Percentiles rank a stretch among this genome's conserved stretches.
Conservation (phyloP, 305 asterid genomes). For the Rubia peregrina region DNA sequence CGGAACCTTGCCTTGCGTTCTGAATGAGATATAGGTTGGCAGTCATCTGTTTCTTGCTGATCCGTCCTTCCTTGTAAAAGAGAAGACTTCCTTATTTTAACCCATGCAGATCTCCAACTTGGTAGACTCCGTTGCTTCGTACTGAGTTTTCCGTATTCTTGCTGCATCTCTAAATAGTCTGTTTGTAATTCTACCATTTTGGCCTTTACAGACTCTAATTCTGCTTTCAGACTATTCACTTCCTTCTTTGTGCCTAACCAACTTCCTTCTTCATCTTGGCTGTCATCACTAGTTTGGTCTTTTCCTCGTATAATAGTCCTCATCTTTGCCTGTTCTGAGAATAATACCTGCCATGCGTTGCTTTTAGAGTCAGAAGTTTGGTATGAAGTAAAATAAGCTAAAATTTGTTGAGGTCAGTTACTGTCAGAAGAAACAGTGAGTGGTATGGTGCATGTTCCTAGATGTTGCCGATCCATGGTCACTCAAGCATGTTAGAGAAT, state of each 20-base stretch:
- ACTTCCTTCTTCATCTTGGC: conserved; percentile 38
- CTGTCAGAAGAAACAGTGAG: no score
- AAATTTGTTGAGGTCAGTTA: no score
- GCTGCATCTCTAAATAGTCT: conserved; percentile 52
- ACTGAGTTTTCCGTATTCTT: conserved; percentile 39
- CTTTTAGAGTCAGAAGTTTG: conserved; percentile 20
- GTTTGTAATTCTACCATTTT: conserved; percentile 55
- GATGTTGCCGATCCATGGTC: not conserved
- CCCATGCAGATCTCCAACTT: conserved; percentile 32
- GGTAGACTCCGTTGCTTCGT: conserved; percentile 33
- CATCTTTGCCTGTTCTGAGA: conserved; percentile 69
- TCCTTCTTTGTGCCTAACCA: conserved; percentile 51
- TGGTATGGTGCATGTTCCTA: not conserved
- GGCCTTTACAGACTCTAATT: conserved; percentile 50
- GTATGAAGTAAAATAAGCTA: not conserved
- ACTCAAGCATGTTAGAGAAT: not conserved
- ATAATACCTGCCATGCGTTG: conserved; percentile 50
- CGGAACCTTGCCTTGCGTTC: conserved; percentile 28
- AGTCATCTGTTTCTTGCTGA: not conserved
- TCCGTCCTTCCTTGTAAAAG: not conserved
- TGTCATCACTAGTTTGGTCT: conserved; percentile 35
- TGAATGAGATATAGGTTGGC: conserved; percentile 12
- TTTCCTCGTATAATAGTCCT: conserved; percentile 51
- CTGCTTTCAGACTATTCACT: conserved; percentile 51
- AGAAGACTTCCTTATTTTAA: conserved; percentile 7